A percentile compares a stretch with the other conserved stretches of the same genome.
These are phyloP conservation scores for Pulveroboletus sp. DNA, from an alignment of 768 basidiomycete species.

Conservation along the genomic window DNA sequence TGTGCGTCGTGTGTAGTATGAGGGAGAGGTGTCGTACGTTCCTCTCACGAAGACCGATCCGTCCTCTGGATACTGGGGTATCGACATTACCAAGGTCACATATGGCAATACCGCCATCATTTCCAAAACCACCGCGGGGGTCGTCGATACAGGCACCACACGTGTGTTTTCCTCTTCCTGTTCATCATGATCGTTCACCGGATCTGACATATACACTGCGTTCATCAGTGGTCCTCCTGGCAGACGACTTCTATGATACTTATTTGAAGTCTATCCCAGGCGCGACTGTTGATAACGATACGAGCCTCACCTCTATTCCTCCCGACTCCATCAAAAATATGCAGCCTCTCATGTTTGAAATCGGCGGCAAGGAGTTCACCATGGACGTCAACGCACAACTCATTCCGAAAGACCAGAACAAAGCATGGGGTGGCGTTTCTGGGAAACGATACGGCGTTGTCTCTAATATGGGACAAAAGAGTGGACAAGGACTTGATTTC, in stretches of 20 bases:
- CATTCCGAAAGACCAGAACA: conserved; percentile 9
- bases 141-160: conserved; percentile 30
- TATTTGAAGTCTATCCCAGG: conserved; percentile 18
- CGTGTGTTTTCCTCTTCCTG: conserved; percentile 6
- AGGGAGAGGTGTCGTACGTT: conserved; percentile 17
- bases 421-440: conserved; percentile 3
- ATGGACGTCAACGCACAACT: conserved; percentile 16
- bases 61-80: conserved; percentile 20
- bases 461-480: neutral
- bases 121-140: conserved; percentile 16
- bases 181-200: neutral
- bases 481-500: no score
- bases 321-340: conserved; percentile 6
- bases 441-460: conserved; percentile 10
- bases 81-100: conserved; percentile 13
- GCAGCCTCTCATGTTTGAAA: conserved; percentile 11
- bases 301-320: conserved; percentile 12
- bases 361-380: neutral
- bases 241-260: conserved; percentile 6
- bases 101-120: conserved; percentile 11
- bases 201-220: neutral
- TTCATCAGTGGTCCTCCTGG: conserved; percentile 15
- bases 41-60: conserved; percentile 21
- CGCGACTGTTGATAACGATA: neutral
- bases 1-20: conserved; percentile 3